Conservation (phyloP, 2,329 filamentous ascomycete species). For the Trichoderma atroviride region DNA sequence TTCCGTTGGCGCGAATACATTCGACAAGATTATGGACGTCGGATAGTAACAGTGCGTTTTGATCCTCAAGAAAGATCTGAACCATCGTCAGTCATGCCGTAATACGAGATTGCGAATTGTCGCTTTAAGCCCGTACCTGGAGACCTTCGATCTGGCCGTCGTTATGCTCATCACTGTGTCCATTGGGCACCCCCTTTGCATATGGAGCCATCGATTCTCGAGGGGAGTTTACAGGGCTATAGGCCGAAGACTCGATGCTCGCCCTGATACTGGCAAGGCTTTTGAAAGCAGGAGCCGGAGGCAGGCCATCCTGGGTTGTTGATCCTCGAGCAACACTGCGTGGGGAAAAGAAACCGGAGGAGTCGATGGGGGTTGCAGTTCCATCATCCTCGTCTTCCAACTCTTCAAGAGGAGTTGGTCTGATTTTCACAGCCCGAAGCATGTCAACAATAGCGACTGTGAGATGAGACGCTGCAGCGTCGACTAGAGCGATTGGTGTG, state of each 20-base stretch:
- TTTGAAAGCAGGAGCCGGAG: slow-evolving; percentile 59
- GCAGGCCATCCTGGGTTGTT: slow-evolving; percentile 45
- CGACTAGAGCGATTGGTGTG: slow-evolving; percentile 88
- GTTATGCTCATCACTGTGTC: slow-evolving; percentile 43
- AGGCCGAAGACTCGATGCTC: slow-evolving; percentile 72
- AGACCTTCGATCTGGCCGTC: slow-evolving; percentile 54
- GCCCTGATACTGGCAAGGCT: slow-evolving; percentile 58
- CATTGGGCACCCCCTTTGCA: slow-evolving; percentile 45
- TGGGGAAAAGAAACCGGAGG: slow-evolving; percentile 68
- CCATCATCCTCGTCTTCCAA: slow-evolving; percentile 77
- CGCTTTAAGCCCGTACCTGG: slow-evolving; percentile 42
- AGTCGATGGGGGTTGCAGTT: slow-evolving; percentile 65
- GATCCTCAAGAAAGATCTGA: slow-evolving; percentile 78
- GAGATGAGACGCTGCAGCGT: slow-evolving; percentile 90
- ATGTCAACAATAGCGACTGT: slow-evolving; percentile 85
- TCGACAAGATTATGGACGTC: slow-evolving; percentile 81
- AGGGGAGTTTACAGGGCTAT: slow-evolving; percentile 73
- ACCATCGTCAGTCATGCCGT: slow-evolving; percentile 28
- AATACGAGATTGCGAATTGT: slow-evolving; percentile 22
- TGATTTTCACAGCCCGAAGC: slow-evolving; percentile 80
- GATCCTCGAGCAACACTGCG: slow-evolving; percentile 47
- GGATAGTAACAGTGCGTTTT: slow-evolving; percentile 76
- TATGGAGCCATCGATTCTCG: slow-evolving; percentile 57
- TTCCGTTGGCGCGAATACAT: slow-evolving; percentile 67
- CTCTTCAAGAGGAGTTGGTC: slow-evolving; percentile 72